Evolutionary conservation across 768 basidiomycete species (phyloP), one percentile per base, ranked within the genome.

Genomic region (Suillus lakei): DNA sequence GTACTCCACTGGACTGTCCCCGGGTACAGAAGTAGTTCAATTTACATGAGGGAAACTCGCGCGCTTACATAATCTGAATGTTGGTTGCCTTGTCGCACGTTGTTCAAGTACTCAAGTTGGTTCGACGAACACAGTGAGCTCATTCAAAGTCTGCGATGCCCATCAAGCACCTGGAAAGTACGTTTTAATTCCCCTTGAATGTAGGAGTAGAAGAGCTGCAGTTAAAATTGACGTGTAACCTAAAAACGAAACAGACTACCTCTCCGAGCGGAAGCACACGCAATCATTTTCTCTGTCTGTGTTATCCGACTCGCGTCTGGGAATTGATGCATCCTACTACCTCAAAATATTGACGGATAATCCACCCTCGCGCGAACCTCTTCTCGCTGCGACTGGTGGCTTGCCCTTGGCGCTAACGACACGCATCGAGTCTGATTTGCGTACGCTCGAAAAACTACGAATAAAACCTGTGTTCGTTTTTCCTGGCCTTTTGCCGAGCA

Each of bases 401-500:
- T 86, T 96, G 21, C 98, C 97, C 1, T 85, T 98, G 64, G 91
- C 94, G 55, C 85, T 99, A 63, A 91, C 90, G 28, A 84, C 86
- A 70, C 91, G 93, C 68, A 94, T 99, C 76, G 96, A 98, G 80
- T 84, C 88, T 44, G 96, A 99, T 83, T 84, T 99, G 54, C 91
- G 96, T 56, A 82, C 86, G 16, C 90, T 99, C 74, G 96, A 98
- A 84, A 91, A 90, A 79, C 83, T 93, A 39, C 90, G 86, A 69
- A 98, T 99, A 84, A 98, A 97, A 76, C 98, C 98, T 26, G 95
- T 99, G n/a, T 97, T 99, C 72, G 94, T 99, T 60, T 99, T 99
- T 78, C 89, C 93, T 18, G 98, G 98, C 5, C 83, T 99, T 38
- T 81, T 88, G 1, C 92, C 93, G 1, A 88, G 88, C 70, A 90